Percentiles rank a stretch among this genome's conserved stretches.
Conservation (phyloP, 345 rosid genomes). For the Nasturtium officinale region DNA sequence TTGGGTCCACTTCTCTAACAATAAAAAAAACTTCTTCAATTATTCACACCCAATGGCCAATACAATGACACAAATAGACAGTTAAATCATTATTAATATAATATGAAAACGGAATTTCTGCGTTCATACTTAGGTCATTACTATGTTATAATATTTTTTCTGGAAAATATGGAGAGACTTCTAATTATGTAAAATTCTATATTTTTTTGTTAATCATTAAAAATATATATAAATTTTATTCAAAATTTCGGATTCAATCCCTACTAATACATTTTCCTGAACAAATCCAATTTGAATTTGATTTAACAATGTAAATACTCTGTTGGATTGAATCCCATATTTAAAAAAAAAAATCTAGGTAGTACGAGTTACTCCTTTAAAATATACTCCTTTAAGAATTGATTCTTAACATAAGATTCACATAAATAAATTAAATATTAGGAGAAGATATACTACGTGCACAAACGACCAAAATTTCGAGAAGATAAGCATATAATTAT, state of each 20-base stretch:
- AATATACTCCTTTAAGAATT: no score
- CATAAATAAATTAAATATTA: not conserved
- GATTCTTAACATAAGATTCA: not conserved
- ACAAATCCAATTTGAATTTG: not conserved
- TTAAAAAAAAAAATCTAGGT: not conserved
- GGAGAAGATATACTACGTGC: slow-evolving; percentile 9
- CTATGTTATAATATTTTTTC: not conserved
- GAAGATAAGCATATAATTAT: not conserved
- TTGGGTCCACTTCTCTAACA: slow-evolving; percentile 46
- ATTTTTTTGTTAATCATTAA: no score
- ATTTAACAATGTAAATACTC: not conserved
- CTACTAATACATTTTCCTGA: not conserved
- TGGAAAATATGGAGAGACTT: not conserved
- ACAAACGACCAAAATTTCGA: slow-evolving; percentile 48
- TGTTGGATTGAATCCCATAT: not conserved
- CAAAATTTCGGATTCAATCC: not conserved
- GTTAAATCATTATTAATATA: not conserved
- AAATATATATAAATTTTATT: no score
- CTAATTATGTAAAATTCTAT: not conserved
- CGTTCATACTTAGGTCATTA: slow-evolving; percentile 38
- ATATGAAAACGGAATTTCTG: slow-evolving; percentile 27
- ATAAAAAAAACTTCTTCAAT: slow-evolving; percentile 38
- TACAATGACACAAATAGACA: slow-evolving; percentile 24
- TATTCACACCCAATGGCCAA: slow-evolving; percentile 31
- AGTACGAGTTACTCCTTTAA: not conserved